Evolutionary conservation across 257 asterid species (phyloP).

Genomic region (Penstemon eatonii): DNA sequence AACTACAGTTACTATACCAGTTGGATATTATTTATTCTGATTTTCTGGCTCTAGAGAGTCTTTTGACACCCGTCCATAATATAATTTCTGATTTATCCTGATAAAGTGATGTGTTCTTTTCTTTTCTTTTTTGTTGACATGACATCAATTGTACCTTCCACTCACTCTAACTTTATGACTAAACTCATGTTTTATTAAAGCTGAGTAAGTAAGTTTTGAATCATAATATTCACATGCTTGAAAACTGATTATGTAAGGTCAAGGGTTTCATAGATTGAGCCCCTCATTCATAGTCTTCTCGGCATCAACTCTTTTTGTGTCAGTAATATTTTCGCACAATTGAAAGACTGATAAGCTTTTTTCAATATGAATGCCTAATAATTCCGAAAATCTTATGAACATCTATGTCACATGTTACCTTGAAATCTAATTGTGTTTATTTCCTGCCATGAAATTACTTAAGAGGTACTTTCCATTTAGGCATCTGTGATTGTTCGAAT

Average conservation of each 20-base stretch:
- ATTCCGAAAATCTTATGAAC: slow-evolving; percentile 8
- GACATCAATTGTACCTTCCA: slow-evolving; percentile 13
- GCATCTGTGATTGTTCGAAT: not conserved
- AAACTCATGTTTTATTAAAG: slow-evolving; percentile 8
- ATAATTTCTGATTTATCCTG: slow-evolving; percentile 13
- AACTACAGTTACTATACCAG: slow-evolving; percentile 6
- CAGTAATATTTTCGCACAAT: slow-evolving; percentile 23
- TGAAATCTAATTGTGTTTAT: slow-evolving; percentile 20
- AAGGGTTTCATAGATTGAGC: slow-evolving; percentile 3
- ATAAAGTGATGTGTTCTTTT: slow-evolving; percentile 20
- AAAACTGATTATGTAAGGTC: slow-evolving; percentile 23
- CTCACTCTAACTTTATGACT: not conserved
- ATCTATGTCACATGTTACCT: slow-evolving; percentile 18
- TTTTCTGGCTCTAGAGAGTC: slow-evolving; percentile 13
- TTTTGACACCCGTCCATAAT: slow-evolving; percentile 19
- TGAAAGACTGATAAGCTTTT: slow-evolving; percentile 20
- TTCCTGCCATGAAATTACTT: slow-evolving; percentile 13
- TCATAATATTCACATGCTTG: not conserved
- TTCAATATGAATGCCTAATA: slow-evolving; percentile 10
- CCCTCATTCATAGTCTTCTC: not conserved
- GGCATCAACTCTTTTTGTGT: not conserved
- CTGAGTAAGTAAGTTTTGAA: not conserved
- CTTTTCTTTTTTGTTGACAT: not conserved
- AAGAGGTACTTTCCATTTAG: slow-evolving; percentile 4
- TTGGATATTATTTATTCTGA: not conserved